phyloP scores from a whole-genome alignment of 495 filamentous ascomycete genomes.

The Annulohypoxylon moriforme region DNA sequence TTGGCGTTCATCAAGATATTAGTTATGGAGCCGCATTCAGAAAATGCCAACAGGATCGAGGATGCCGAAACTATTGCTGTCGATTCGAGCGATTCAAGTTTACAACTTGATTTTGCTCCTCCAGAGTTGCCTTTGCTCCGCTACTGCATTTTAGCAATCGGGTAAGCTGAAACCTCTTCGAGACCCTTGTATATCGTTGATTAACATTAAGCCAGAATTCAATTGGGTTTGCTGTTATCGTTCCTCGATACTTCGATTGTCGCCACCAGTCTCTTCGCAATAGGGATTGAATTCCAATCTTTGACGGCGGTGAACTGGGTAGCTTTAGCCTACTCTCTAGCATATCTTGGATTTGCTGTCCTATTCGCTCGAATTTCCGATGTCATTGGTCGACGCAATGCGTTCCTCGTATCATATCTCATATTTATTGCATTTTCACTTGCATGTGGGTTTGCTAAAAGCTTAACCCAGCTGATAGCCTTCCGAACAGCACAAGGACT shows the following conservation, averaged over 20 bases:
- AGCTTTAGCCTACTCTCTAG: conserved; percentile 57
- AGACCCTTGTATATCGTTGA: not conserved
- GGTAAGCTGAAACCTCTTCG: conserved; percentile 28
- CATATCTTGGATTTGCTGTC: conserved; percentile 59
- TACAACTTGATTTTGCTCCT: conserved; percentile 9
- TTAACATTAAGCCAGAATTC: conserved; percentile 39
- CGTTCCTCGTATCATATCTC: conserved; percentile 58
- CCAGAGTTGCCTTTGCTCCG: conserved; percentile 35
- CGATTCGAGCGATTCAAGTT: conserved; percentile 28
- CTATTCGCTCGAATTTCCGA: conserved; percentile 65
- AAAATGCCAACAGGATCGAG: conserved; percentile 15
- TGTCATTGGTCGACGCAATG: conserved; percentile 61
- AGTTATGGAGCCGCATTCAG: conserved; percentile 9
- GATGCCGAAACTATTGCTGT: conserved; percentile 15
- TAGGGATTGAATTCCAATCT: conserved; percentile 54
- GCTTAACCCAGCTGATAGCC: conserved; percentile 58
- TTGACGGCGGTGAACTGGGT: conserved; percentile 58
- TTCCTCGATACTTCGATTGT: conserved; percentile 61
- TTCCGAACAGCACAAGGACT: conserved; percentile 59
- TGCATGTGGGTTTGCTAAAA: conserved; percentile 61
- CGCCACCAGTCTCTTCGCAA: conserved; percentile 58
- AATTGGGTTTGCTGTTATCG: conserved; percentile 51
- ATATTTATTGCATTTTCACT: conserved; percentile 68
- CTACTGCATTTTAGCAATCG: conserved; percentile 36
- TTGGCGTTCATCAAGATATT: not conserved